phyloP scores from a whole-genome alignment of 2,329 filamentous ascomycete genomes.

The Aureobasidium subglaciale region DNA sequence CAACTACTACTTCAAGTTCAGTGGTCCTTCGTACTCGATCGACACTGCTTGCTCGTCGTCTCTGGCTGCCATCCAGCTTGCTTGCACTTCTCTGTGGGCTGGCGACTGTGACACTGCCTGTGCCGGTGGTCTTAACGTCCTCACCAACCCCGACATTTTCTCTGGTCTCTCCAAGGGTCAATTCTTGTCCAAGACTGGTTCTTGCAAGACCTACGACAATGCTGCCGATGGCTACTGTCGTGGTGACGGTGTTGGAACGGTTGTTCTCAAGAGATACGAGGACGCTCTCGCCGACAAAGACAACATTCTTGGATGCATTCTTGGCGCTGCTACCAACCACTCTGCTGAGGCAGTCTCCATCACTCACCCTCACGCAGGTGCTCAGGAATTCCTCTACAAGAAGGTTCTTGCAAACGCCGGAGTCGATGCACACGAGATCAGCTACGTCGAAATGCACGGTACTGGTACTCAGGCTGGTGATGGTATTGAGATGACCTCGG shows the following conservation, averaged over 20 bases:
- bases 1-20: constrained; percentile 72
- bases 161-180: constrained; percentile 67
- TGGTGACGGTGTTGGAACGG: constrained; percentile 65
- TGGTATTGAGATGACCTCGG: constrained; percentile 72
- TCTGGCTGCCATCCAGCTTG: constrained; percentile 62
- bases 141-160: constrained; percentile 77
- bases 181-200: constrained; percentile 69
- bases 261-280: constrained; percentile 72
- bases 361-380: constrained; percentile 71
- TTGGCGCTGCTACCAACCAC: constrained; percentile 71
- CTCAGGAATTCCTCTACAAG: constrained; percentile 65
- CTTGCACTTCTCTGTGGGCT: constrained; percentile 65
- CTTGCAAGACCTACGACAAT: constrained; percentile 75
- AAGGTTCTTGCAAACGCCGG: constrained; percentile 65
- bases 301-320: constrained; percentile 62
- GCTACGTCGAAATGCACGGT: constrained; percentile 84
- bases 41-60: constrained; percentile 76
- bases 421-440: constrained; percentile 67
- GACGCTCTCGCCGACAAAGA: constrained; percentile 73
- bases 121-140: constrained; percentile 68
- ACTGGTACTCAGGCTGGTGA: constrained; percentile 84
- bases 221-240: constrained; percentile 77
- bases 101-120: constrained; percentile 76
- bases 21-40: constrained; percentile 62
- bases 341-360: constrained; percentile 76